Conservation (phyloP, 257 asterid species). For the Apocynum venetum region DNA sequence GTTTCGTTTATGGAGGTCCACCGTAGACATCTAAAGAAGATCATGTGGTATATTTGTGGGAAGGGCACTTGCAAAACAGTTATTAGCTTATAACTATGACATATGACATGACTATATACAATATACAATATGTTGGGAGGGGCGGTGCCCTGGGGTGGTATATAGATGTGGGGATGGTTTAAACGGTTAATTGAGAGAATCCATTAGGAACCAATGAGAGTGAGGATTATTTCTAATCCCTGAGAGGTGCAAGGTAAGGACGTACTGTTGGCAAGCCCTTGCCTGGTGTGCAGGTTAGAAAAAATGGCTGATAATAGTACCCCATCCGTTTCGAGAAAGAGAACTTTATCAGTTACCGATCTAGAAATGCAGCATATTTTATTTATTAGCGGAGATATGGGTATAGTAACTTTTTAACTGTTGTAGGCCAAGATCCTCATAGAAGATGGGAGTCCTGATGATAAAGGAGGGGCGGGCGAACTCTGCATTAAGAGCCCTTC, state of each 20-base stretch:
- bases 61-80: too few species aligned
- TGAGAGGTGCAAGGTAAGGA: conserved; percentile 74
- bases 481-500: conserved; percentile 93
- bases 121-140: too few species aligned
- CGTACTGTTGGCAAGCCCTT: conserved; percentile 95
- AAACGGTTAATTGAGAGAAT: too few species aligned
- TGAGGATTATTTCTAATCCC: conserved; percentile 93
- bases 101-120: too few species aligned
- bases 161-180: too few species aligned
- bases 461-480: conserved; percentile 59
- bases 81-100: too few species aligned
- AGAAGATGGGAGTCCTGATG: conserved; percentile 60
- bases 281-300: conserved; percentile 83
- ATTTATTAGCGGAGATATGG: not conserved
- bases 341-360: not conserved
- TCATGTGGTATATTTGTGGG: too few species aligned
- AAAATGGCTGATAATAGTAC: not conserved
- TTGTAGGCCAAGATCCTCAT: conserved; percentile 73
- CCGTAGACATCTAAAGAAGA: too few species aligned
- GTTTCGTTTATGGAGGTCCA: too few species aligned
- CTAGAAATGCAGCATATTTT: not conserved
- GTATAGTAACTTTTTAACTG: conserved; percentile 10
- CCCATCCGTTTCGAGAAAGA: not conserved
- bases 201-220: conserved; percentile 6
- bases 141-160: too few species aligned